phyloP scores from a whole-genome alignment of 257 asterid species.

The Primulina eburnea region DNA sequence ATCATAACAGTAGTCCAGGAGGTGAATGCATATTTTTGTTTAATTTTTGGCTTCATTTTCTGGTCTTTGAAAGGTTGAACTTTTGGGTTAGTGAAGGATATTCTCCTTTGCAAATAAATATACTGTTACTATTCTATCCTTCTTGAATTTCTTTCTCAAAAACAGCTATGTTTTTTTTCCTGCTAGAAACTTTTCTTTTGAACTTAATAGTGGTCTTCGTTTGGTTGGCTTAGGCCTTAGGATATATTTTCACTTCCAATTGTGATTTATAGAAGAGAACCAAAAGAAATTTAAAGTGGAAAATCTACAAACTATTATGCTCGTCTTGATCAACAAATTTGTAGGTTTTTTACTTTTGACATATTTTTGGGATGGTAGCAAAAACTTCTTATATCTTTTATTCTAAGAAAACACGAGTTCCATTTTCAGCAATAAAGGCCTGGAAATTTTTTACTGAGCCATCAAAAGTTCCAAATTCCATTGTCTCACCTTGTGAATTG shows the following conservation, averaged over 20 bases:
- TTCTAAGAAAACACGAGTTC: not conserved
- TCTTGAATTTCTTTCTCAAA: not conserved
- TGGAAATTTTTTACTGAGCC: not conserved
- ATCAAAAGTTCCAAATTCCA: not conserved
- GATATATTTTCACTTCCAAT: not conserved
- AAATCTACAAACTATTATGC: not conserved
- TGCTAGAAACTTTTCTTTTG: not conserved
- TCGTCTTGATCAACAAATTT: not conserved
- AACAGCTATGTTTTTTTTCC: not conserved
- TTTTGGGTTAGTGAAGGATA: not conserved
- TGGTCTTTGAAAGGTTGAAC: not conserved
- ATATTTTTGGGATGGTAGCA: not conserved
- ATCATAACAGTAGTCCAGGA: not conserved
- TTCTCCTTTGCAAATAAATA: not conserved
- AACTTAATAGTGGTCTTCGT: not conserved
- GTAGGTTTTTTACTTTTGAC: not conserved
- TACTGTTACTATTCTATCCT: not conserved
- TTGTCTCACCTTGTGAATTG: not conserved
- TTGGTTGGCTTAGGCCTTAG: too few relatives aligned
- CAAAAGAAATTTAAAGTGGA: too few relatives aligned
- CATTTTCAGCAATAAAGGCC: not conserved
- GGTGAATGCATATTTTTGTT: not conserved
- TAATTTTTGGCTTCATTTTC: not conserved
- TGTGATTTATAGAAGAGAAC: not conserved
- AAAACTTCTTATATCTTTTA: too few relatives aligned